Conservation (phyloP, 345 rosid species). For the Ceriops decandra region DNA sequence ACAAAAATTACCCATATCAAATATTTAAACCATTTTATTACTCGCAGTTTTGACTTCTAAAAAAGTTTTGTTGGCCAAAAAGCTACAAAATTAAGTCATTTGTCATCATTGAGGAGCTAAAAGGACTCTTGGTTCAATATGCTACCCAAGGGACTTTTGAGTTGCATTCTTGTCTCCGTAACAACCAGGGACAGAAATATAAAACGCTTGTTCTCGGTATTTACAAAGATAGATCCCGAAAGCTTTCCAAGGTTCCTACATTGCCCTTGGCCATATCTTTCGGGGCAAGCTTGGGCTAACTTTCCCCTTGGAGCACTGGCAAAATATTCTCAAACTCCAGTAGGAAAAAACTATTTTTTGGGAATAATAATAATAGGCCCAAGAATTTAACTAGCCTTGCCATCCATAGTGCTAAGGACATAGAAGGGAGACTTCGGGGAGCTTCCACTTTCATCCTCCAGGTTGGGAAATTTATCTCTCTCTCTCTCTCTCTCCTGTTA, state of each 20-base stretch:
- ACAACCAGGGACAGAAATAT: too few relatives aligned
- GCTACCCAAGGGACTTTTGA: too few relatives aligned
- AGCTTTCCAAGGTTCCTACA: too few relatives aligned
- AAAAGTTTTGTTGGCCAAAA: neutral
- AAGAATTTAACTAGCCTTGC: slow-evolving; percentile 20
- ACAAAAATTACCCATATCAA: too few relatives aligned
- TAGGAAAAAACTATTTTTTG: neutral
- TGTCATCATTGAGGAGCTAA: too few relatives aligned
- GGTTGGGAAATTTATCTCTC: slow-evolving; percentile 12
- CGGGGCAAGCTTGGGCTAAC: neutral
- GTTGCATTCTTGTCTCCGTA: too few relatives aligned
- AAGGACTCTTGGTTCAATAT: too few relatives aligned
- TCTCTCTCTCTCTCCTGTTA: neutral
- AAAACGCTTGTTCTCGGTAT: too few relatives aligned
- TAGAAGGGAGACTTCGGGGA: slow-evolving; percentile 5
- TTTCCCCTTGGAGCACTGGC: neutral
- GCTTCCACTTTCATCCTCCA: slow-evolving; percentile 7
- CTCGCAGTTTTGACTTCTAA: neutral
- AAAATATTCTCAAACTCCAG: neutral
- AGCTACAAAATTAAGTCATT: neutral
- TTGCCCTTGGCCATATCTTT: too few relatives aligned
- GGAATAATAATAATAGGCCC: neutral
- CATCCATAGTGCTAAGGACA: neutral
- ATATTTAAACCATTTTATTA: neutral
- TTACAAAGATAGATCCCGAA: neutral